A percentile compares a stretch with the other conserved stretches of the same genome.
phyloP scores from a whole-genome alignment of 2,329 filamentous ascomycete species.

The Trichophaea hybrida region DNA sequence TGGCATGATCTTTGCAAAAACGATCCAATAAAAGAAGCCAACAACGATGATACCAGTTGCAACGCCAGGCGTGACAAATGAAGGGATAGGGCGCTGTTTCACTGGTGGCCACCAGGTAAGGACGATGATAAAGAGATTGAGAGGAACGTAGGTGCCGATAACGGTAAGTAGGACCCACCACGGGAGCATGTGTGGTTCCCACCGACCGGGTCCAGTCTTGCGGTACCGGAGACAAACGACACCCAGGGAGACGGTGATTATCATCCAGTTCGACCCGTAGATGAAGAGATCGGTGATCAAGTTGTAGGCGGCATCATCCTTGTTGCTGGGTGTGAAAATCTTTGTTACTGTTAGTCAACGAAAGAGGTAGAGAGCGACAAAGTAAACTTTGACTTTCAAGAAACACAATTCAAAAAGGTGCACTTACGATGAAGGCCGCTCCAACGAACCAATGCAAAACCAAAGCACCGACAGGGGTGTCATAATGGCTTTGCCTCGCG shows the following conservation, averaged over 20 bases:
- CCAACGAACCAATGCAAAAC: constrained; percentile 31
- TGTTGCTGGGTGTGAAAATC: constrained; percentile 13
- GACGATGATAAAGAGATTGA: constrained; percentile 18
- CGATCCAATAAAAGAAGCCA: constrained; percentile 16
- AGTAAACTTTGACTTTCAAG: not conserved
- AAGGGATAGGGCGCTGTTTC: constrained; percentile 6
- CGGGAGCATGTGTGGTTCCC: constrained; percentile 13
- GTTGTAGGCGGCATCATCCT: constrained; percentile 28
- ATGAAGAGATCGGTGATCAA: constrained; percentile 30
- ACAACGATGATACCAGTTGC: constrained; percentile 13
- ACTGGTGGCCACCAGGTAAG: constrained; percentile 20
- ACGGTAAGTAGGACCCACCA: constrained; percentile 13
- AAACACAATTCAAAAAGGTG: not conserved
- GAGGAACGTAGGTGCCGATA: constrained; percentile 11
- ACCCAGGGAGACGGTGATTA: constrained; percentile 13
- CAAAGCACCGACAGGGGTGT: constrained; percentile 30
- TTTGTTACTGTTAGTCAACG: not conserved
- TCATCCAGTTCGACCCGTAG: constrained; percentile 30
- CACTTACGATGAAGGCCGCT: constrained; percentile 28
- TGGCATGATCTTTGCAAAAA: constrained; percentile 16
- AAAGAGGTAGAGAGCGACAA: too few species aligned
- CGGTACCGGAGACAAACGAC: constrained; percentile 17
- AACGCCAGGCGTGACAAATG: constrained; percentile 14
- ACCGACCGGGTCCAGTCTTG: constrained; percentile 8
- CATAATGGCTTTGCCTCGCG: constrained; percentile 31